Evolutionary conservation across 129 eudicot species (phyloP).

Genomic region (Cynara cardunculus): DNA sequence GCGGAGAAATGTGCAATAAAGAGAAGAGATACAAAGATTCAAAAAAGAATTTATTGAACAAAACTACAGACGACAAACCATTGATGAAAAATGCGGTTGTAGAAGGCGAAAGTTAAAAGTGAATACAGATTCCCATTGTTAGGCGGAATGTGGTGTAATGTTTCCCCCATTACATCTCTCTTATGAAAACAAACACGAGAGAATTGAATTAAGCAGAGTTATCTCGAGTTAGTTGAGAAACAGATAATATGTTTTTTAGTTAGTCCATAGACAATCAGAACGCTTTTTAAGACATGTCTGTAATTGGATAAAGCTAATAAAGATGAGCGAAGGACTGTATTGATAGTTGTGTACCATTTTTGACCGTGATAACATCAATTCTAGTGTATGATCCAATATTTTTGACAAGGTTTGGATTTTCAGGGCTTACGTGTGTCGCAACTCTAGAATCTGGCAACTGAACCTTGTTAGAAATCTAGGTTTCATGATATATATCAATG

Average conservation of each 20-base stretch:
- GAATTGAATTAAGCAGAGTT: background rate
- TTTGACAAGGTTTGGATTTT: background rate
- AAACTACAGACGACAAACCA: background rate
- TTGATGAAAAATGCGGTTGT: background rate
- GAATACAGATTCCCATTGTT: background rate
- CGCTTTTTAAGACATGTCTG: background rate
- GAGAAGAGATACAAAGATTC: background rate
- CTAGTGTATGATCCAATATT: background rate
- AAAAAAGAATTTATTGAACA: background rate
- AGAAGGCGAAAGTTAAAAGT: background rate
- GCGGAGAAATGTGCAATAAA: background rate
- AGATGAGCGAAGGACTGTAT: background rate
- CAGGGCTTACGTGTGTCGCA: background rate
- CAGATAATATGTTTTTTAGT: background rate
- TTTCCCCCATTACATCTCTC: background rate
- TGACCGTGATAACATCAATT: background rate
- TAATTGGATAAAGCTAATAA: background rate
- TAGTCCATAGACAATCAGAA: background rate
- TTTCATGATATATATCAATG: background rate
- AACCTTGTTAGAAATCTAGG: background rate
- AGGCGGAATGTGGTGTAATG: background rate
- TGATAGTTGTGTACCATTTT: background rate
- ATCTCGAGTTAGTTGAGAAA: background rate
- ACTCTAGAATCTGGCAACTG: background rate
- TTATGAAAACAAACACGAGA: background rate